Conservation (phyloP, 768 basidiomycete species). For the Amanita pallidorosea region DNA sequence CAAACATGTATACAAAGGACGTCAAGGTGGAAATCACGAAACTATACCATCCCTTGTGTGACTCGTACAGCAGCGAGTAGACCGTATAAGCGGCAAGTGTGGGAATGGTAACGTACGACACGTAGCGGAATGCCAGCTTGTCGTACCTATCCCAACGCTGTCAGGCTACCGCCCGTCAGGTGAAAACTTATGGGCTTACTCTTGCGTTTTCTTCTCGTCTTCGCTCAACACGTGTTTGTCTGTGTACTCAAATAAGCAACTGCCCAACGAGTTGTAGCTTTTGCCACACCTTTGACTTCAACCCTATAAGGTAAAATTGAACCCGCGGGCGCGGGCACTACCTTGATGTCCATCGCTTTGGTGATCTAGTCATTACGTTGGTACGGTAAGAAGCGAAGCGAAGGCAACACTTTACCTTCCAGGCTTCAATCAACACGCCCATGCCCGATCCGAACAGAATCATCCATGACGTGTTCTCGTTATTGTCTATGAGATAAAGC, state of each 20-base stretch:
- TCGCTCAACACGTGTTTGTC: slow-evolving; percentile 96
- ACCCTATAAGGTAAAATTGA: slow-evolving; percentile 70
- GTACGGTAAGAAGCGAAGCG: slow-evolving; percentile 9
- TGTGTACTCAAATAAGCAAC: slow-evolving; percentile 14
- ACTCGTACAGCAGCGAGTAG: slow-evolving; percentile 74
- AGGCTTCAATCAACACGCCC: slow-evolving; percentile 80
- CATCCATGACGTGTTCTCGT: slow-evolving; percentile 96
- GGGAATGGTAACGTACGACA: slow-evolving; percentile 83
- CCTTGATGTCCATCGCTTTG: slow-evolving; percentile 79
- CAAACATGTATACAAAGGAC: slow-evolving; percentile 93
- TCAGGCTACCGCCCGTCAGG: slow-evolving; percentile 4
- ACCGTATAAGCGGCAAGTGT: slow-evolving; percentile 64
- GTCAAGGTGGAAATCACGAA: slow-evolving; percentile 91
- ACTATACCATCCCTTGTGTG: slow-evolving; percentile 92
- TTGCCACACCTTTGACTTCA: slow-evolving; percentile 60
- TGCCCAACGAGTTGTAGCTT: slow-evolving; percentile 3
- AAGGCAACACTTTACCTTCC: slow-evolving; percentile 56
- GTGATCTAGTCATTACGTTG: slow-evolving; percentile 43
- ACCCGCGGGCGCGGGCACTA: slow-evolving; percentile 52
- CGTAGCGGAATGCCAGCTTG: slow-evolving; percentile 88
- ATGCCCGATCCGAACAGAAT: slow-evolving; percentile 83
- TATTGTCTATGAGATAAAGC: slow-evolving; percentile 91
- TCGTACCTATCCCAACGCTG: slow-evolving; percentile 50
- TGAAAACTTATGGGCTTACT: slow-evolving; percentile 39
- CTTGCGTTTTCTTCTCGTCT: slow-evolving; percentile 96